Percentiles rank a stretch among this genome's conserved stretches.
These are phyloP conservation scores for Pontederia paniculata DNA, from an alignment of 176 grass and related monocot genomes.

Conservation along the genomic window DNA sequence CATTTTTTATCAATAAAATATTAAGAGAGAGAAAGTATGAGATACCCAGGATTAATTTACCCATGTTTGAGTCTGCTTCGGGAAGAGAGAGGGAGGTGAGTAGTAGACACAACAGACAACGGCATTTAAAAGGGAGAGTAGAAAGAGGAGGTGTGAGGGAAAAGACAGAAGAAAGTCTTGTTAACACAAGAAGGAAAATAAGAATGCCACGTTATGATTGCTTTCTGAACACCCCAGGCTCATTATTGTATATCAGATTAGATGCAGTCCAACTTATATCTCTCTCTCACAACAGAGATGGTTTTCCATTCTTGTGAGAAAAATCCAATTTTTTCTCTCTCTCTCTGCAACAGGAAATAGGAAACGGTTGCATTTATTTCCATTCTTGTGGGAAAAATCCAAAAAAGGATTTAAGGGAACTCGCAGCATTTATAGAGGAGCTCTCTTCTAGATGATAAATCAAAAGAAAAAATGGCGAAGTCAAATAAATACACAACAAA, in stretches of 20 bases:
- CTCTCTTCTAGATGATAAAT: too few species aligned
- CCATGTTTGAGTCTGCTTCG: background rate
- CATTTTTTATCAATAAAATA: too few species aligned
- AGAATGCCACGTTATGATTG: conserved; percentile 40
- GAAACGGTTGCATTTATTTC: too few species aligned
- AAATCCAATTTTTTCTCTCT: too few species aligned
- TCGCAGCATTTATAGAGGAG: too few species aligned
- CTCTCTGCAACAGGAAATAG: background rate
- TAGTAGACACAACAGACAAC: conserved; percentile 23
- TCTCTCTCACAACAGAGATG: conserved; percentile 19
- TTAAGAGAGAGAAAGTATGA: background rate
- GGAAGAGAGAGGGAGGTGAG: conserved; percentile 2
- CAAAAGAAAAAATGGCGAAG: too few species aligned
- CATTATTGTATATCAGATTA: conserved; percentile 8
- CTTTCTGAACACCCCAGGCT: conserved; percentile 18
- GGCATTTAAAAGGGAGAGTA: background rate
- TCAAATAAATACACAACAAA: too few species aligned
- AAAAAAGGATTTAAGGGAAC: too few species aligned
- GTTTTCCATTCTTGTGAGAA: background rate
- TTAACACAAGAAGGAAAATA: conserved; percentile 34
- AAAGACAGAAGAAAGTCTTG: conserved; percentile 19
- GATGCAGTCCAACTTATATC: background rate
- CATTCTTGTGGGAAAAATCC: too few species aligned
- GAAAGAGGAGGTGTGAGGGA: background rate
- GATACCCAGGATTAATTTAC: background rate